Percentiles rank a stretch among this genome's conserved stretches.
These are phyloP conservation scores for Clitopilus passeckerianus DNA, from an alignment of 768 basidiomycete species.

Conservation along the genomic window DNA sequence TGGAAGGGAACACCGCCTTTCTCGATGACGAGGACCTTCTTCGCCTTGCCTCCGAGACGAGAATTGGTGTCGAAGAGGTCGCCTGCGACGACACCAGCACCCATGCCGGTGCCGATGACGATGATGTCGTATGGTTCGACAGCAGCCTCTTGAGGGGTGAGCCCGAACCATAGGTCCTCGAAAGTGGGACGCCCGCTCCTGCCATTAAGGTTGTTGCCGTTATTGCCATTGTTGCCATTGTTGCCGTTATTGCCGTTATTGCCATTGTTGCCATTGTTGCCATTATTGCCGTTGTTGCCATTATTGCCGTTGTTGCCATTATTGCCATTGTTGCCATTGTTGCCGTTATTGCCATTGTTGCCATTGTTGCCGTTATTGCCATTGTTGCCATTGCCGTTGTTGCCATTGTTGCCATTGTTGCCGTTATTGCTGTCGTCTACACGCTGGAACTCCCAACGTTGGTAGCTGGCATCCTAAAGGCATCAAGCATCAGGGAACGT, in stretches of 20 bases:
- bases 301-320: background rate
- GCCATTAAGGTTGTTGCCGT: background rate
- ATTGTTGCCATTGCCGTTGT: background rate
- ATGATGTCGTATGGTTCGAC: constrained; percentile 12
- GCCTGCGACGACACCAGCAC: constrained; percentile 17
- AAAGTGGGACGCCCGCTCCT: background rate
- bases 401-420: background rate
- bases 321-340: no score
- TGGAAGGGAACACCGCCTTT: constrained; percentile 18
- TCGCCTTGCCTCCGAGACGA: constrained; percentile 8
- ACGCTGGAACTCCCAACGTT: background rate
- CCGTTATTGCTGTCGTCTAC: background rate
- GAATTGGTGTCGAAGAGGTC: constrained; percentile 18
- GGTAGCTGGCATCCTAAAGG: background rate
- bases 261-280: no score
- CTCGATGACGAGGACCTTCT: constrained; percentile 18
- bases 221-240: background rate
- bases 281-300: background rate
- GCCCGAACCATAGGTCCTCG: constrained; percentile 4
- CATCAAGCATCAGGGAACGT: background rate
- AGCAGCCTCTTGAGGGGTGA: constrained; percentile 5
- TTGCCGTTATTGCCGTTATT: background rate
- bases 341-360: no score
- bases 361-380: no score
- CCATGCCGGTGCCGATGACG: constrained; percentile 18